Conservation (phyloP, 495 filamentous ascomycete species). For the Penicillium paradoxum region DNA sequence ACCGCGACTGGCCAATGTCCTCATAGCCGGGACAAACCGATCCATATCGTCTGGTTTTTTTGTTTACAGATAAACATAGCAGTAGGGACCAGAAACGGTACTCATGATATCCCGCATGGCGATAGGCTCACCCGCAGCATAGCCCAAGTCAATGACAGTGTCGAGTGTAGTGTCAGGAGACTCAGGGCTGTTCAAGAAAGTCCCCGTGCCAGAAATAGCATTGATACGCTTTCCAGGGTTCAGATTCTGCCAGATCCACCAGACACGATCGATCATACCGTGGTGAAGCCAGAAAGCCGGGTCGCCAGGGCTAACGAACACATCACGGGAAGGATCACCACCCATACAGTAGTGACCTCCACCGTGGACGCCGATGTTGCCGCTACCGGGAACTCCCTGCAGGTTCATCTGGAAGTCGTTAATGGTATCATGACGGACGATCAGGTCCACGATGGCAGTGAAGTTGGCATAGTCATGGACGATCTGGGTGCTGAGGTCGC, state of each 20-base stretch:
- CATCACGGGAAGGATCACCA: constrained; percentile 56
- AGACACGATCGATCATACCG: constrained; percentile 62
- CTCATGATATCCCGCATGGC: constrained; percentile 46
- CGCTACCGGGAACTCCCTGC: constrained; percentile 45
- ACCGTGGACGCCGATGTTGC: constrained; percentile 54
- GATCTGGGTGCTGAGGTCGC: constrained; percentile 54
- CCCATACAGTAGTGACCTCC: constrained; percentile 62
- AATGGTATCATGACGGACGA: constrained; percentile 41
- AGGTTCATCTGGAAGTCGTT: constrained; percentile 49
- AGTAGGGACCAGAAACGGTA: constrained; percentile 50
- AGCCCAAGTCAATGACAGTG: constrained; percentile 40
- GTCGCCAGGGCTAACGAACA: constrained; percentile 57
- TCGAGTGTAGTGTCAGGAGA: constrained; percentile 46
- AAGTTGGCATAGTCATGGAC: constrained; percentile 48
- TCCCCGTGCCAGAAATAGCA: constrained; percentile 50
- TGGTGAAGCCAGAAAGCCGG: constrained; percentile 69
- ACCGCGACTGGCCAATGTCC: too few relatives aligned
- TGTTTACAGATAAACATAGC: constrained; percentile 48
- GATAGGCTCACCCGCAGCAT: constrained; percentile 31
- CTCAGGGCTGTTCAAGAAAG: constrained; percentile 50
- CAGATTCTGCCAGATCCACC: constrained; percentile 66
- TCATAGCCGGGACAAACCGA: too few relatives aligned
- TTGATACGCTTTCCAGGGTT: constrained; percentile 43
- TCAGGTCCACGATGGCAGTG: constrained; percentile 41
- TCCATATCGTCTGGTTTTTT: too few relatives aligned